These are phyloP conservation scores for Blastobotrys aristatus DNA, from an alignment of 1,139 yeast genomes.

Conservation along the genomic window DNA sequence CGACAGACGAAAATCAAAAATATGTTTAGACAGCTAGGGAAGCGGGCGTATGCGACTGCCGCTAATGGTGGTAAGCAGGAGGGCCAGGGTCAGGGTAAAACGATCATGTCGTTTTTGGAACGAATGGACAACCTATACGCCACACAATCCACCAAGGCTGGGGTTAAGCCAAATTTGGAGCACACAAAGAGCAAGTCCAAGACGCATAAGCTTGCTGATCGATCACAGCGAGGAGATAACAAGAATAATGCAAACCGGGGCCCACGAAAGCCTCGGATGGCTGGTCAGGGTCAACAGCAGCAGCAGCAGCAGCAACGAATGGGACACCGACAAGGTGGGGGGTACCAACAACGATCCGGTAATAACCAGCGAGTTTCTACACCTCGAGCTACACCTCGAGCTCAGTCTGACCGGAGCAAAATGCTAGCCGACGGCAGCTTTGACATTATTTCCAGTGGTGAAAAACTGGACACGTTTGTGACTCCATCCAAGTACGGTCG, in stretches of 20 bases:
- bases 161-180: not conserved
- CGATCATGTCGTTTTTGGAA: constrained; percentile 13
- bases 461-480: constrained; percentile 9
- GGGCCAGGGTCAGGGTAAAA: not conserved
- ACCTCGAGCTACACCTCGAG: not conserved
- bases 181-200: not conserved
- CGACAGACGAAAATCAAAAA: too few species aligned
- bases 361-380: not conserved
- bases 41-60: not conserved
- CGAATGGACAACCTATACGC: constrained; percentile 15
- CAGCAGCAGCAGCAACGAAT: not conserved
- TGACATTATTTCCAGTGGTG: not conserved
- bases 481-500: constrained; percentile 8
- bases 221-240: not conserved
- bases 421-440: constrained; percentile 3
- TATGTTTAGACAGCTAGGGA: not conserved
- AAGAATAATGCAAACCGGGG: not conserved
- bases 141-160: constrained; percentile 6
- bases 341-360: not conserved
- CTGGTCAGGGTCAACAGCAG: not conserved
- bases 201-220: not conserved
- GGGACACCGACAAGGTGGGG: not conserved
- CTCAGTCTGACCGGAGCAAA: constrained; percentile 1
- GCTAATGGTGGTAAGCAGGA: not conserved
- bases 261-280: constrained; percentile 1